phyloP scores from a whole-genome alignment of 225 moss, liverwort and hornwort genomes.

The Bryoerythrophyllum caledonicum region DNA sequence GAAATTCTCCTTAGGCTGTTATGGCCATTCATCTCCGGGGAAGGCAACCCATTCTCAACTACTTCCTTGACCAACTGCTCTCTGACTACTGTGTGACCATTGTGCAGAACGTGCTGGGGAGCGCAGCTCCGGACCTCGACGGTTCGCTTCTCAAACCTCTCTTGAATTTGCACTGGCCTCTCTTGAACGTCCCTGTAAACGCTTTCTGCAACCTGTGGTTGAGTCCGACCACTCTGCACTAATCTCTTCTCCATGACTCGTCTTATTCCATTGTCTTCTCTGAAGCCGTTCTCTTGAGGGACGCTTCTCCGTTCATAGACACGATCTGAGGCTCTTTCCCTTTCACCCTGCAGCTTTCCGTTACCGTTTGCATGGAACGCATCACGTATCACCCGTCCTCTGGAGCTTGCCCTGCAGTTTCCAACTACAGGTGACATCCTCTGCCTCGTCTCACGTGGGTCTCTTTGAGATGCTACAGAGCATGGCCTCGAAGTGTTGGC shows the following conservation, averaged over 20 bases:
- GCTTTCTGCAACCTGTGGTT: no score
- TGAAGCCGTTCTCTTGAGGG: constrained; percentile 24
- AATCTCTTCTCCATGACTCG: constrained; percentile 47
- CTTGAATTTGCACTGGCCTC: constrained; percentile 20
- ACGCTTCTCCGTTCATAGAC: constrained; percentile 24
- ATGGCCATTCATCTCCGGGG: constrained; percentile 25
- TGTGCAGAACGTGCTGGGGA: constrained; percentile 44
- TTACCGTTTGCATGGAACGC: constrained; percentile 22
- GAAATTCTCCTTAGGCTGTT: constrained; percentile 12
- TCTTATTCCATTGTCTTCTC: constrained; percentile 31
- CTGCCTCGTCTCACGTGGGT: constrained; percentile 25
- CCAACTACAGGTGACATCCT: constrained; percentile 26
- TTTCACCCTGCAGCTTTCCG: constrained; percentile 20
- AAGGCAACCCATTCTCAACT: constrained; percentile 41
- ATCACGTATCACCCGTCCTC: constrained; percentile 16
- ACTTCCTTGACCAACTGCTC: constrained; percentile 41
- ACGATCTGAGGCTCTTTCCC: constrained; percentile 15
- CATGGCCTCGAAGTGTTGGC: constrained; percentile 35
- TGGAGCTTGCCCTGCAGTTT: constrained; percentile 14
- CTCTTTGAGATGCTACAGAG: constrained; percentile 41
- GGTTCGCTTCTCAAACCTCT: constrained; percentile 34
- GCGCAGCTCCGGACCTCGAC: constrained; percentile 40
- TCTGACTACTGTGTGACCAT: constrained; percentile 38
- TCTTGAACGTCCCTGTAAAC: constrained; percentile 21
- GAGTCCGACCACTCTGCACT: constrained; percentile 34